A percentile compares a stretch with the other conserved stretches of the same genome.
Conservation (phyloP, 2,329 filamentous ascomycete genomes). For the Cladosporium halotolerans region DNA sequence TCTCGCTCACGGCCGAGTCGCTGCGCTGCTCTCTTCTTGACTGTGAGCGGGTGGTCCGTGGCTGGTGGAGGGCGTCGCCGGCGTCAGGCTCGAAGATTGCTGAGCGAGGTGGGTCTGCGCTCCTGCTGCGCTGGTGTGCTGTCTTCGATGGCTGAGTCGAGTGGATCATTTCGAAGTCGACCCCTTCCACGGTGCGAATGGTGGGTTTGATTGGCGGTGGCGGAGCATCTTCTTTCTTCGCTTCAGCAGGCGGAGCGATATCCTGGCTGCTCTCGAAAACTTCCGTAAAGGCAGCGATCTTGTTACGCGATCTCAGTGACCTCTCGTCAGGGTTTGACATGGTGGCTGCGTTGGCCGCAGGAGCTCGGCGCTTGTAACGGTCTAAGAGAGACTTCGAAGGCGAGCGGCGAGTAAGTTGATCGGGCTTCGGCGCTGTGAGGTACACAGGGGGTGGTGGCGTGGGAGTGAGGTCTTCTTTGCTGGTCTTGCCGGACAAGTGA, state of each 20-base stretch:
- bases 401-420: slow-evolving; percentile 1
- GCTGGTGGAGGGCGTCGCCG: not conserved
- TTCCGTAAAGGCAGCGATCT: not conserved
- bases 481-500: not conserved
- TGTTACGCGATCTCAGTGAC: not conserved
- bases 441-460: slow-evolving; percentile 4
- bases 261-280: not conserved
- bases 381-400: slow-evolving; percentile 11
- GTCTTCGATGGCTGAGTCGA: not conserved
- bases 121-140: not conserved
- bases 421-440: not conserved
- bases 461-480: slow-evolving; percentile 5
- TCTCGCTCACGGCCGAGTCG: slow-evolving; percentile 12
- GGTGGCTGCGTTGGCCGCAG: not conserved
- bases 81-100: not conserved
- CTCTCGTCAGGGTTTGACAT: not conserved
- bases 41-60: slow-evolving; percentile 12
- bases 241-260: not conserved
- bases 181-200: slow-evolving; percentile 5
- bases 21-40: slow-evolving; percentile 13
- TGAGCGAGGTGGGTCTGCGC: slow-evolving; percentile 1
- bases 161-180: slow-evolving; percentile 9
- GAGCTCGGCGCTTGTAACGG: slow-evolving; percentile 7
- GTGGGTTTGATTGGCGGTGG: not conserved
- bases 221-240: not conserved